Percentiles rank a stretch among this genome's conserved stretches.
These are phyloP conservation scores for Ganoderma sinense DNA, from an alignment of 1,284 basidiomycete genomes.

Conservation along the genomic window DNA sequence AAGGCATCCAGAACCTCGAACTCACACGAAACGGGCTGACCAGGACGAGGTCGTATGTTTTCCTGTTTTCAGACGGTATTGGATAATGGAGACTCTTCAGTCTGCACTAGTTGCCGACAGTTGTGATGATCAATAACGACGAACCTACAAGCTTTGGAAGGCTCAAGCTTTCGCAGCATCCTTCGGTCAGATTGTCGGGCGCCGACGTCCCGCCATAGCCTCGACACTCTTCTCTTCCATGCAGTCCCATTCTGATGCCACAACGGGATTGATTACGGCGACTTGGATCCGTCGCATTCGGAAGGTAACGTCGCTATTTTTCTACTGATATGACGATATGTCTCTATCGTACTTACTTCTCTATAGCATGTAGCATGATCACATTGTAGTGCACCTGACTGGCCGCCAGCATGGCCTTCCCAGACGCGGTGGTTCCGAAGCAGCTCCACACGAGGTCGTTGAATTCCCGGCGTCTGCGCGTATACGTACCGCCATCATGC, in stretches of 20 bases:
- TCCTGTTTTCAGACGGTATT: not conserved
- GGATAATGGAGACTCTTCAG: not conserved
- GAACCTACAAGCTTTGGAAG: not conserved
- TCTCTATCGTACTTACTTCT: not conserved
- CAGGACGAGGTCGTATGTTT: not conserved
- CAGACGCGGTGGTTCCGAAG: not conserved
- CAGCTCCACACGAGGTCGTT: constrained; percentile 8
- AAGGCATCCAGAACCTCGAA: not conserved
- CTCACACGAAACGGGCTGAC: not conserved
- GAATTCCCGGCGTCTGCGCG: not conserved
- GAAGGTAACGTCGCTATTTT: not conserved
- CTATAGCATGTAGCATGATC: not conserved
- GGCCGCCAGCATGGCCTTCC: constrained; percentile 4
- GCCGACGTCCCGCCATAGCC: not conserved
- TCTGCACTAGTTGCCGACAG: not conserved
- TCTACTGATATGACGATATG: not conserved
- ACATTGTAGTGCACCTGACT: constrained; percentile 11
- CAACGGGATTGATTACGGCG: not conserved
- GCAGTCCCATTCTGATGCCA: not conserved
- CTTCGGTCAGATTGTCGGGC: not conserved
- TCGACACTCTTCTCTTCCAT: not conserved
- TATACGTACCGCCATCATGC: not conserved
- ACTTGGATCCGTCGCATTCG: not conserved
- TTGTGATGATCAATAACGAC: not conserved
- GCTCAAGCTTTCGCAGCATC: not conserved